Conservation (phyloP, 805 yeast genomes). For the Candida berthetii region DNA sequence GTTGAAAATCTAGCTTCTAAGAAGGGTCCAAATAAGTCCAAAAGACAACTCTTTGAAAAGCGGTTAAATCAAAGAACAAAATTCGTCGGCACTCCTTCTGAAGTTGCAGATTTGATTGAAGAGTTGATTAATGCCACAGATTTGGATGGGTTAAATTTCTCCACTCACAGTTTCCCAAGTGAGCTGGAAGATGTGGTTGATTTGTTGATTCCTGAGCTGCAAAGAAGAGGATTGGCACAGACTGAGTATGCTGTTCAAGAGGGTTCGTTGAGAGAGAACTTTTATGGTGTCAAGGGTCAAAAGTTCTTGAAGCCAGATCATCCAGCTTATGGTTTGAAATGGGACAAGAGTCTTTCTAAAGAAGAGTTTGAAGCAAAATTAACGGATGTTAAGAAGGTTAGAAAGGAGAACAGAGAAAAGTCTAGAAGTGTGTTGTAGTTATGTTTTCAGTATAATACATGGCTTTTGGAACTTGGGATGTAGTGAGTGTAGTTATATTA, state of each 20-base stretch:
- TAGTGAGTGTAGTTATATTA: no score
- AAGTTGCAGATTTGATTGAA: slow-evolving; percentile 20
- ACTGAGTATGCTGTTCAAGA: slow-evolving; percentile 25
- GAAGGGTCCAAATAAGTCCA: slow-evolving; percentile 21
- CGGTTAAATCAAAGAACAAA: background rate
- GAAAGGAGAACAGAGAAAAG: background rate
- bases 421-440: no score
- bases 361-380: slow-evolving; percentile 17
- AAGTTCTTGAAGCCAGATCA: slow-evolving; percentile 4
- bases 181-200: slow-evolving; percentile 30
- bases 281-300: slow-evolving; percentile 11
- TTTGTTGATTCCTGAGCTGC: slow-evolving; percentile 25
- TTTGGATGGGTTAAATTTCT: slow-evolving; percentile 35
- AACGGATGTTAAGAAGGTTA: background rate
- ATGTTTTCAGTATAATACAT: no score
- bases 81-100: background rate
- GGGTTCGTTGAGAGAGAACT: slow-evolving; percentile 24
- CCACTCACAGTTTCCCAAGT: slow-evolving; percentile 28
- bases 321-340: slow-evolving; percentile 5
- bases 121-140: slow-evolving; percentile 29
- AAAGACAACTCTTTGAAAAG: background rate
- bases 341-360: slow-evolving; percentile 11
- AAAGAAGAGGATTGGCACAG: slow-evolving; percentile 26
- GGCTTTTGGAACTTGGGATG: no score
- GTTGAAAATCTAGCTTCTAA: slow-evolving; percentile 9